These are phyloP conservation scores for Astrothelium macrocarpum DNA, from an alignment of 495 filamentous ascomycete species.

Conservation along the genomic window DNA sequence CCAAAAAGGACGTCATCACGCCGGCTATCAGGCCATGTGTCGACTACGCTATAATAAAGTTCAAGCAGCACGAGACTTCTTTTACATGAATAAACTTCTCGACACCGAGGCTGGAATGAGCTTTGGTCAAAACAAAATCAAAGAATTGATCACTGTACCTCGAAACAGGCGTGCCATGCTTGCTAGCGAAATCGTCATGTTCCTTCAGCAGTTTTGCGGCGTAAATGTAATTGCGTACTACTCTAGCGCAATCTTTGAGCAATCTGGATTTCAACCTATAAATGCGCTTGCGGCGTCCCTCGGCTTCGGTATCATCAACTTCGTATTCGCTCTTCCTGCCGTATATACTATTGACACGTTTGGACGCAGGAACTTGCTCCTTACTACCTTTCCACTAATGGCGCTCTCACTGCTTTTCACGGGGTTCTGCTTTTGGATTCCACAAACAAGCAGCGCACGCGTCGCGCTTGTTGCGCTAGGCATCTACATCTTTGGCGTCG, in stretches of 20 bases:
- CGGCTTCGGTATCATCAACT: slow-evolving; percentile 75
- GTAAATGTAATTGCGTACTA: slow-evolving; percentile 77
- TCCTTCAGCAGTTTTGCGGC: slow-evolving; percentile 55
- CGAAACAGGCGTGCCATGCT: slow-evolving; percentile 71
- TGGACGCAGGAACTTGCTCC: slow-evolving; percentile 62
- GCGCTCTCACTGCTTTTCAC: slow-evolving; percentile 65
- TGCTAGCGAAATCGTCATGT: slow-evolving; percentile 72
- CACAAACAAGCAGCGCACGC: slow-evolving; percentile 40
- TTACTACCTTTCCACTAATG: slow-evolving; percentile 84
- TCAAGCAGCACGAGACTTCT: slow-evolving; percentile 73
- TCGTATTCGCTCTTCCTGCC: slow-evolving; percentile 73
- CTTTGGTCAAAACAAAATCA: slow-evolving; percentile 50
- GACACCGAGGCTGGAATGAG: slow-evolving; percentile 56
- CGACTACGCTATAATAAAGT: slow-evolving; percentile 59
- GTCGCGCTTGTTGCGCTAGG: slow-evolving; percentile 50
- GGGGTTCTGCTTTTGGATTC: slow-evolving; percentile 62
- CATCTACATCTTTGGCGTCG: slow-evolving; percentile 64
- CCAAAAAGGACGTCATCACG: slow-evolving; percentile 52
- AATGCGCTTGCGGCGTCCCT: slow-evolving; percentile 61
- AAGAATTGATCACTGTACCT: slow-evolving; percentile 62
- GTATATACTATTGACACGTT: slow-evolving; percentile 81
- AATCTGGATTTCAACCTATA: slow-evolving; percentile 49
- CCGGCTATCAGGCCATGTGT: slow-evolving; percentile 58
- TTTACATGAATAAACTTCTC: slow-evolving; percentile 67
- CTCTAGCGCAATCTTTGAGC: slow-evolving; percentile 59